Evolutionary conservation across 176 grass and related monocot genomes (phyloP).

Genomic region (Paspalum notatum): DNA sequence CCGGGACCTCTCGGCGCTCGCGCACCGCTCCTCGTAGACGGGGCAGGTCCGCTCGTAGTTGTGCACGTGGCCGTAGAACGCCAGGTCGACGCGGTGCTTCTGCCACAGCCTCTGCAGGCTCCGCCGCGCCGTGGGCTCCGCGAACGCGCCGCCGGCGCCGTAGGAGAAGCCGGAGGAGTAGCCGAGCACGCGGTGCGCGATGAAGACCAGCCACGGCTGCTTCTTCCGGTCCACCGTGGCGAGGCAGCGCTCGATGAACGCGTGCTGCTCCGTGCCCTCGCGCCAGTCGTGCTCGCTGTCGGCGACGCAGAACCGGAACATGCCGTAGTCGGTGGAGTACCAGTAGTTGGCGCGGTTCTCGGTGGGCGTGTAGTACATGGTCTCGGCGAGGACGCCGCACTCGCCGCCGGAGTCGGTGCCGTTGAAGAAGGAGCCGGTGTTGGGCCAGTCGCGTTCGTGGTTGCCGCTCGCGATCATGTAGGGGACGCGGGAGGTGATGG

Average conservation of each 20-base stretch:
- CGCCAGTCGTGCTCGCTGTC: slow-evolving; percentile 92
- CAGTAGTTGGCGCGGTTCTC: slow-evolving; percentile 85
- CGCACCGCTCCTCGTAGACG: slow-evolving; percentile 64
- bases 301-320: slow-evolving; percentile 90
- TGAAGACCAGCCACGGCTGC: slow-evolving; percentile 89
- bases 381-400: slow-evolving; percentile 74
- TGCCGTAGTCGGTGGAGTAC: slow-evolving; percentile 84
- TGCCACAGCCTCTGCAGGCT: slow-evolving; percentile 82
- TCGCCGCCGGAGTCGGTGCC: slow-evolving; percentile 81
- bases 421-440: slow-evolving; percentile 75
- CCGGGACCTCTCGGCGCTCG: slow-evolving; percentile 48
- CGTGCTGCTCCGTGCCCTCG: slow-evolving; percentile 81
- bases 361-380: slow-evolving; percentile 85
- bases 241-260: slow-evolving; percentile 74
- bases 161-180: slow-evolving; percentile 74
- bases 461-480: slow-evolving; percentile 97
- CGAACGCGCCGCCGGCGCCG: slow-evolving; percentile 46
- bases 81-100: slow-evolving; percentile 71
- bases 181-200: slow-evolving; percentile 80
- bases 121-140: slow-evolving; percentile 69
- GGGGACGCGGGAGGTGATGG: slow-evolving; percentile 79
- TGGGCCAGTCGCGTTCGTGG: slow-evolving; percentile 83
- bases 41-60: slow-evolving; percentile 93
- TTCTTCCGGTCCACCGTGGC: slow-evolving; percentile 76
- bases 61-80: slow-evolving; percentile 83